Evolutionary conservation across 805 yeast genomes (phyloP), one percentile per base, ranked within the genome.

Genomic region (Ogataea nonfermentans): DNA sequence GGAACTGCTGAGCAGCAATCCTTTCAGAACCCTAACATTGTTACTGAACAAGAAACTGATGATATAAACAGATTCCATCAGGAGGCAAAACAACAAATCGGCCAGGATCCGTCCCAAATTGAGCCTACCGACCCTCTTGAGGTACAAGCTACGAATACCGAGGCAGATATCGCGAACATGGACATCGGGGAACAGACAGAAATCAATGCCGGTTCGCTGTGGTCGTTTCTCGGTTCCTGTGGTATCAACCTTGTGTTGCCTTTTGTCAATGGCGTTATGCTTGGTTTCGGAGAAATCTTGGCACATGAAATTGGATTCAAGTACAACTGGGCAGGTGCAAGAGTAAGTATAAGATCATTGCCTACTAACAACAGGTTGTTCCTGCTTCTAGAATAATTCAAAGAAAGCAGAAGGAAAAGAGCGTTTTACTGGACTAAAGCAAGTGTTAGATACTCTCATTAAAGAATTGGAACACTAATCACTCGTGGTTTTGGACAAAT

Each of bases 241-340:
- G 73, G 89, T 2, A 78, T 91, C 47, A 91, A 91, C 52, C 63
- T 91, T 50, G 57, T 89, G 2, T 65, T 91, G 32, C 98, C 98
- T 2, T 89, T 91, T 55, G 70, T 91, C 51, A 91, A 91, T 55
- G 98, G 98, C 7, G 68, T 91, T 63, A 90, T 90, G 96, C 73
- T 91, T 35, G 98, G 98, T 0, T 88, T 91, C 59, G 98, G 98
- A 2, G 98, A 91, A 66, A 80, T 91, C 14, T 67, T 87, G 43
- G 98, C 98, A 7, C 96, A 90, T 59, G 97, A 91, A 55, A 65
- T 91, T 28, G 95, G 96, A 5, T 85, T 86, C 67, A 71, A 73
- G 33, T 81, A 77, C 64, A 80, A 86, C 31, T 84, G 93, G 85
- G 56, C 70, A 15, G 88, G 84, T 5, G 89, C 89, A 10, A 73